Percentiles rank a stretch among this genome's conserved stretches.
These are phyloP conservation scores for Apiospora sp. DNA, from an alignment of 2,329 filamentous ascomycete genomes.

Conservation along the genomic window DNA sequence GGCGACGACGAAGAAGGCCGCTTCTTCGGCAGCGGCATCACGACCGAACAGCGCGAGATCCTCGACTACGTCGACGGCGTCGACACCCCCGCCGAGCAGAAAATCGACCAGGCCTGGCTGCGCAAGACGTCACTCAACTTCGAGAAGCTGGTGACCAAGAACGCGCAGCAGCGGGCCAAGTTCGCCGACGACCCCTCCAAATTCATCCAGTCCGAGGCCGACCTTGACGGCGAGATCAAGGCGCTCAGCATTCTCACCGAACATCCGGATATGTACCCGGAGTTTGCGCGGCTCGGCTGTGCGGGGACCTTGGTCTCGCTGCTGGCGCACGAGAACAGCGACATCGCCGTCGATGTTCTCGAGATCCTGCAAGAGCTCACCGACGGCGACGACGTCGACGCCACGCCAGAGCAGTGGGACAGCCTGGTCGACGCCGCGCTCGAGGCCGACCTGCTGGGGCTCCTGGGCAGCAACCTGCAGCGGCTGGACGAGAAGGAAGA, in stretches of 20 bases:
- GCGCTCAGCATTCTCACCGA: slow-evolving; percentile 85
- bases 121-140: slow-evolving; percentile 82
- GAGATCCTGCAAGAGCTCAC: slow-evolving; percentile 91
- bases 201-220: slow-evolving; percentile 67
- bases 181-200: slow-evolving; percentile 41
- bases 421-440: slow-evolving; percentile 63
- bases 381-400: slow-evolving; percentile 86
- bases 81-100: slow-evolving; percentile 61
- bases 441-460: slow-evolving; percentile 74
- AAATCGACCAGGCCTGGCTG: slow-evolving; percentile 85
- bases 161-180: slow-evolving; percentile 81
- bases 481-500: slow-evolving; percentile 78
- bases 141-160: slow-evolving; percentile 90
- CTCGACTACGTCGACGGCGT: slow-evolving; percentile 82
- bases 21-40: slow-evolving; percentile 94
- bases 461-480: slow-evolving; percentile 79
- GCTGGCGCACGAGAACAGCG: slow-evolving; percentile 93
- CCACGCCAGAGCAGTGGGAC: slow-evolving; percentile 42
- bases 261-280: slow-evolving; percentile 68
- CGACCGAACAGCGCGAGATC: slow-evolving; percentile 79
- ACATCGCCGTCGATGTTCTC: slow-evolving; percentile 91
- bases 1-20: slow-evolving; percentile 88
- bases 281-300: slow-evolving; percentile 42
- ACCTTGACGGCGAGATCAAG: slow-evolving; percentile 89
- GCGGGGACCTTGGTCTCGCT: slow-evolving; percentile 74